Evolutionary conservation across 108 stramenopile genomes (phyloP).

Genomic region (Skeletonema costatum): DNA sequence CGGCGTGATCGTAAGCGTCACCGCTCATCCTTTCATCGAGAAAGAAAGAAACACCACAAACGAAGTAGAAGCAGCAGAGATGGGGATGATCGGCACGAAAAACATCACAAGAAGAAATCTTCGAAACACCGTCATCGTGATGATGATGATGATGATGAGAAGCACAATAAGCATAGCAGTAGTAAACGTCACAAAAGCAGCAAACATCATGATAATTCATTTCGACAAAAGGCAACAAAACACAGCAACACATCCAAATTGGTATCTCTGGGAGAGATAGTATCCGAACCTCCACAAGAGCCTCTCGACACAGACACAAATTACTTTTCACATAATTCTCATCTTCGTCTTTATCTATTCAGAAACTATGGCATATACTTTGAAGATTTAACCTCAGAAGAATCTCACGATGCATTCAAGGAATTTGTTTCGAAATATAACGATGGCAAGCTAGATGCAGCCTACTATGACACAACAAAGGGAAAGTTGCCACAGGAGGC

Average conservation of each 20-base stretch:
- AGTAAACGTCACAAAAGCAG: not conserved
- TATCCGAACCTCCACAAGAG: slow-evolving; percentile 18
- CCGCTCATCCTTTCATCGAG: not conserved
- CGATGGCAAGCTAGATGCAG: slow-evolving; percentile 61
- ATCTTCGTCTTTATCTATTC: slow-evolving; percentile 79
- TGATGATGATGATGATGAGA: slow-evolving; percentile 12
- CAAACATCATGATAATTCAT: slow-evolving; percentile 11
- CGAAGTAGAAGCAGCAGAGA: not conserved
- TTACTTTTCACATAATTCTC: slow-evolving; percentile 78
- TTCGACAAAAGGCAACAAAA: slow-evolving; percentile 42
- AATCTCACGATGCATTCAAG: slow-evolving; percentile 62
- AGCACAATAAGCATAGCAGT: slow-evolving; percentile 9
- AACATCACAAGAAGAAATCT: slow-evolving; percentile 13
- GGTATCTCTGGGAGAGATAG: slow-evolving; percentile 31
- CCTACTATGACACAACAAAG: slow-evolving; percentile 51
- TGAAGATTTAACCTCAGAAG: slow-evolving; percentile 68
- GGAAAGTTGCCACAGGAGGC: slow-evolving; percentile 55
- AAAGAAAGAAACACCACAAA: not conserved
- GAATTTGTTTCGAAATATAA: slow-evolving; percentile 72
- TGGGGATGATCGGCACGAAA: slow-evolving; percentile 9
- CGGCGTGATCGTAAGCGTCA: not conserved
- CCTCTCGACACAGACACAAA: slow-evolving; percentile 65
- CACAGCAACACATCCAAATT: slow-evolving; percentile 31
- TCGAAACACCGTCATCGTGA: slow-evolving; percentile 20
- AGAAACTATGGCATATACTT: slow-evolving; percentile 69